Percentiles rank a stretch among this genome's conserved stretches.
Conservation (phyloP, 768 basidiomycete species). For the Russula sp. region DNA sequence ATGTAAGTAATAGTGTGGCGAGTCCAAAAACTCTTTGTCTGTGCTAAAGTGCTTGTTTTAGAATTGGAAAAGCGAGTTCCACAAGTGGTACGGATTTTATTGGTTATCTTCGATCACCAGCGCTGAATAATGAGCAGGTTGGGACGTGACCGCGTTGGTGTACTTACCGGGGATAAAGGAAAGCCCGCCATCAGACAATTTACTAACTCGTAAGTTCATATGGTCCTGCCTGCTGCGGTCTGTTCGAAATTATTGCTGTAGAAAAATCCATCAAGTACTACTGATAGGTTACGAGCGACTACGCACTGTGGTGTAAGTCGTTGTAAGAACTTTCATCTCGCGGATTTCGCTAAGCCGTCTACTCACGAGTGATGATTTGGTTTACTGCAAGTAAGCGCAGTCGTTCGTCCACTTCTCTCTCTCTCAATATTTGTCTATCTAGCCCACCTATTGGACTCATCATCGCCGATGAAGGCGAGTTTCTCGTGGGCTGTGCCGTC, state of each 20-base stretch:
- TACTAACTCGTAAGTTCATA: constrained; percentile 57
- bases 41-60: constrained; percentile 35
- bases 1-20: constrained; percentile 45
- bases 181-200: constrained; percentile 64
- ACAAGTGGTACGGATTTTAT: constrained; percentile 70
- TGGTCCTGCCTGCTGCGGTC: background rate
- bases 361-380: constrained; percentile 48
- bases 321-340: constrained; percentile 13
- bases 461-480: constrained; percentile 90
- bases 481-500: background rate
- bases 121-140: constrained; percentile 40
- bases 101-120: constrained; percentile 1
- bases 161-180: constrained; percentile 59
- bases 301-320: constrained; percentile 66
- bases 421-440: constrained; percentile 1
- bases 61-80: constrained; percentile 96
- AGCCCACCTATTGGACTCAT: constrained; percentile 92
- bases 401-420: background rate
- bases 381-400: constrained; percentile 58
- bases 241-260: constrained; percentile 34
- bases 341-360: constrained; percentile 6
- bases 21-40: background rate
- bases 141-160: constrained; percentile 52
- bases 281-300: constrained; percentile 95
- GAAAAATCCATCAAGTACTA: constrained; percentile 77